A percentile compares a stretch with the other conserved stretches of the same genome.
phyloP scores from a whole-genome alignment of 768 basidiomycete genomes.

The Serendipita indica region DNA sequence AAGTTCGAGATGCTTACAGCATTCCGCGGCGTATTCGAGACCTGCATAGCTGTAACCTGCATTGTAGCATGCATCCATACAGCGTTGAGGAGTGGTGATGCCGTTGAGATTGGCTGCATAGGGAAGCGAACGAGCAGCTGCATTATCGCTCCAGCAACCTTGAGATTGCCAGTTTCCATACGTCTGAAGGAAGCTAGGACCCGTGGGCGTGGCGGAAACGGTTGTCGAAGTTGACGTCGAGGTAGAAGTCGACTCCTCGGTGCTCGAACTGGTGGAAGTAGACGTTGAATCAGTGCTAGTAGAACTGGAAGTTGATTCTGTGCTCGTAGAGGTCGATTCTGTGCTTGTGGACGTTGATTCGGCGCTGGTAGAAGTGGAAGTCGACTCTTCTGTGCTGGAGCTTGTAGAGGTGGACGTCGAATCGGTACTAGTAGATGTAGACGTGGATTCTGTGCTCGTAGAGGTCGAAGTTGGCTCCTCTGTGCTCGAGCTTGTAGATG shows the following conservation, averaged over 20 bases:
- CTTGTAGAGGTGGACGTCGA: background rate
- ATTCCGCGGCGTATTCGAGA: conserved; percentile 31
- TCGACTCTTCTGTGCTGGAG: background rate
- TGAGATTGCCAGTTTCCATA: conserved; percentile 8
- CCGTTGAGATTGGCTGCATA: conserved; percentile 15
- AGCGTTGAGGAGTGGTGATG: conserved; percentile 37
- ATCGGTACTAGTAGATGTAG: background rate
- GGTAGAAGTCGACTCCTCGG: background rate
- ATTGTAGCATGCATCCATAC: conserved; percentile 46
- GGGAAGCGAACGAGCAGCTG: conserved; percentile 23
- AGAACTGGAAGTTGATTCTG: background rate
- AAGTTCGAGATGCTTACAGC: no score
- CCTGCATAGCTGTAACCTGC: conserved; percentile 31
- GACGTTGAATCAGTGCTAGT: background rate
- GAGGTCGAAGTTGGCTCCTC: background rate
- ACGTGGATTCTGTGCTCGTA: background rate
- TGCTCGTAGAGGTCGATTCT: background rate
- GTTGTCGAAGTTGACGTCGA: background rate
- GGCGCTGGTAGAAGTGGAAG: background rate
- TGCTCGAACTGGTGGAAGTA: background rate
- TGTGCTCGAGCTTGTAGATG: background rate
- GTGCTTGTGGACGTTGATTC: background rate
- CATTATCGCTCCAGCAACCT: conserved; percentile 19
- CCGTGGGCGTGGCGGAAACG: background rate
- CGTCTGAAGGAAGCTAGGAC: background rate